Evolutionary conservation across 2,329 filamentous ascomycete genomes (phyloP).

Genomic region (Teratosphaeriaceae sp.): DNA sequence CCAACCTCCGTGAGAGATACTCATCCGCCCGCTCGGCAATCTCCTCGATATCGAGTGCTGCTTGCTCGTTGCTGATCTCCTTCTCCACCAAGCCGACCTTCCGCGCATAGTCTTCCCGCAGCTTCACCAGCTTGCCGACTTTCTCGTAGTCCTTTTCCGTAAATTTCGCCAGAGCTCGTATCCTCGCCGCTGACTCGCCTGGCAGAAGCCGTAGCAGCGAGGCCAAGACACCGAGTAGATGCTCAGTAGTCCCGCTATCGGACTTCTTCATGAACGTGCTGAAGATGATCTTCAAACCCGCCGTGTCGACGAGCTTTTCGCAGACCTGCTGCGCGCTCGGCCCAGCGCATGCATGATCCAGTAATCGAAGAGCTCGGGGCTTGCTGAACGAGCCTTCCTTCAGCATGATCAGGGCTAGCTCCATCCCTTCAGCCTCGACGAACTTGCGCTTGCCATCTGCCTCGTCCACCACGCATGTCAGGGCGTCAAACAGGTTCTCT

Average conservation of each 20-base stretch:
- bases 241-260: constrained; percentile 62
- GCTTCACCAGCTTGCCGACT: constrained; percentile 60
- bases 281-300: constrained; percentile 78
- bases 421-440: constrained; percentile 82
- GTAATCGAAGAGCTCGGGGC: constrained; percentile 66
- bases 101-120: constrained; percentile 64
- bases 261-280: constrained; percentile 81
- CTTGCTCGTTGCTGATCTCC: constrained; percentile 54
- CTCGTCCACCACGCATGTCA: constrained; percentile 76
- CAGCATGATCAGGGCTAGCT: constrained; percentile 87
- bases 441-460: constrained; percentile 70
- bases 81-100: constrained; percentile 58
- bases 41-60: constrained; percentile 50
- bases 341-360: constrained; percentile 73
- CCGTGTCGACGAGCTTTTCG: constrained; percentile 69
- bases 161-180: constrained; percentile 86
- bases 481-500: constrained; percentile 83
- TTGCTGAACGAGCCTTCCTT: constrained; percentile 79
- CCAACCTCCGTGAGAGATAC: constrained; percentile 68
- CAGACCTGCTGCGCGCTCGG: constrained; percentile 54
- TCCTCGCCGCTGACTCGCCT: constrained; percentile 67
- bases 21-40: constrained; percentile 58
- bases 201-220: constrained; percentile 75
- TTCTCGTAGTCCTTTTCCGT: constrained; percentile 93
- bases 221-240: constrained; percentile 77